Conservation (phyloP, 129 eudicot genomes). For the Escallonia herrerae region DNA sequence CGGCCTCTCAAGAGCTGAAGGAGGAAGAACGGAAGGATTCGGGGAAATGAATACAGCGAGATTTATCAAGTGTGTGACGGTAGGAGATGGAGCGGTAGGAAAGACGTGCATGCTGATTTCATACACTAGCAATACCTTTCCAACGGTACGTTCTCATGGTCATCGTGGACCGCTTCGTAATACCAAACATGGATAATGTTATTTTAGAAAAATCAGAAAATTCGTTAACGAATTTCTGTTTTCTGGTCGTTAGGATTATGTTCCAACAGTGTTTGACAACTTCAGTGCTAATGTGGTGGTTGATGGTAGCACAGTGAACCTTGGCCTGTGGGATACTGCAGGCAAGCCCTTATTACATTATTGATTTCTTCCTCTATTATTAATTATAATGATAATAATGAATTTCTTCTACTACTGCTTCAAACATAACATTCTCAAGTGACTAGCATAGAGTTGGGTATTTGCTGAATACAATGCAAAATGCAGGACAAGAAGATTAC, state of each 20-base stretch:
- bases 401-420: too few species aligned
- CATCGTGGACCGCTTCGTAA: not conserved
- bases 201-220: too few species aligned
- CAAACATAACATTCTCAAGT: too few species aligned
- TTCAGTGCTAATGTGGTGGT: constrained; percentile 84
- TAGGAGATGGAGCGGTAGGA: constrained; percentile 91
- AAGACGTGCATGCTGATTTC: constrained; percentile 84
- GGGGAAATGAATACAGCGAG: constrained; percentile 37
- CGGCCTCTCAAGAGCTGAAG: too few species aligned
- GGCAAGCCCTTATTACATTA: constrained; percentile 23
- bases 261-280: constrained; percentile 82
- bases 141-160: constrained; percentile 28
- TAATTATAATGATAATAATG: too few species aligned
- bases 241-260: constrained; percentile 47
- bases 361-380: too few species aligned
- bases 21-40: not conserved
- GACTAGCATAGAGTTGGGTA: too few species aligned
- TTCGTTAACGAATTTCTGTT: not conserved
- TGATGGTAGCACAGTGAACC: constrained; percentile 63
- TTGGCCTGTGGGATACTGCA: constrained; percentile 91
- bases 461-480: too few species aligned
- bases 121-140: constrained; percentile 69
- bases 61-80: constrained; percentile 76
- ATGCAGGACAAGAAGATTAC: constrained; percentile 84
- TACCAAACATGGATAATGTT: too few species aligned